Percentiles rank a stretch among this genome's conserved stretches.
Conservation (phyloP, 2,329 filamentous ascomycete genomes). For the Bertia moriformis region DNA sequence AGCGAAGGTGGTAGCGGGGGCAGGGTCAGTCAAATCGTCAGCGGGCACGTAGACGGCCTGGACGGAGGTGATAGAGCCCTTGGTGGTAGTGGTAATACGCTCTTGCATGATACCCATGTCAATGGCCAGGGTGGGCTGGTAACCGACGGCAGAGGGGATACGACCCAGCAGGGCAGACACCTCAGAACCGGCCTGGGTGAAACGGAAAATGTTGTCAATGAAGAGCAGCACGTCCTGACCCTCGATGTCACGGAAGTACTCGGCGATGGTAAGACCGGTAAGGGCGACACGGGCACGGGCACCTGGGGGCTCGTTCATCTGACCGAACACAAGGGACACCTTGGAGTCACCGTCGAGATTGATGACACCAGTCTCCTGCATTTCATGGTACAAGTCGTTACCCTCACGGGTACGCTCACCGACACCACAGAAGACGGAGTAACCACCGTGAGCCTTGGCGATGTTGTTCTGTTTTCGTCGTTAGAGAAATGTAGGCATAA, state of each 20-base stretch:
- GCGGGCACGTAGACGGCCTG: conserved; percentile 99
- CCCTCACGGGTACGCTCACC: conserved; percentile 99
- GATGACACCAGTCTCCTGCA: conserved; percentile 99
- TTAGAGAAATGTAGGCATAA: conserved; percentile 17
- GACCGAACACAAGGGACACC: conserved; percentile 97
- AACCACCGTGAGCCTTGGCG: conserved; percentile 99
- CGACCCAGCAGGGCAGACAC: conserved; percentile 97
- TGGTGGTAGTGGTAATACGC: conserved; percentile 98
- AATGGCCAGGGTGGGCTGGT: conserved; percentile 95
- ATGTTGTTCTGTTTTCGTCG: conserved; percentile 96
- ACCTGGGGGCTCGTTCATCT: conserved; percentile 99
- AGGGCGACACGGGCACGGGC: conserved; percentile 99
- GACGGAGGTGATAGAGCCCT: conserved; percentile 99
- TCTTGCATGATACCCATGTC: conserved; percentile 99
- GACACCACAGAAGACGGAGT: conserved; percentile 99
- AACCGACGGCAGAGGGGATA: conserved; percentile 99
- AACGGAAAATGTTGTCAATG: conserved; percentile 99
- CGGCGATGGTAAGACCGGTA: conserved; percentile 68
- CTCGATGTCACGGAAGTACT: conserved; percentile 64
- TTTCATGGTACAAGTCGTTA: conserved; percentile 99
- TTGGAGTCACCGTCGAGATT: conserved; percentile 98
- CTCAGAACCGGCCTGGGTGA: conserved; percentile 99
- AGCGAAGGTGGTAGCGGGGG: conserved; percentile 97
- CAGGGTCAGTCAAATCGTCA: conserved; percentile 99
- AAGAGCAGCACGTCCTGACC: conserved; percentile 98